Conservation (phyloP, 2,329 filamentous ascomycete species). For the Alternaria burnsii region DNA sequence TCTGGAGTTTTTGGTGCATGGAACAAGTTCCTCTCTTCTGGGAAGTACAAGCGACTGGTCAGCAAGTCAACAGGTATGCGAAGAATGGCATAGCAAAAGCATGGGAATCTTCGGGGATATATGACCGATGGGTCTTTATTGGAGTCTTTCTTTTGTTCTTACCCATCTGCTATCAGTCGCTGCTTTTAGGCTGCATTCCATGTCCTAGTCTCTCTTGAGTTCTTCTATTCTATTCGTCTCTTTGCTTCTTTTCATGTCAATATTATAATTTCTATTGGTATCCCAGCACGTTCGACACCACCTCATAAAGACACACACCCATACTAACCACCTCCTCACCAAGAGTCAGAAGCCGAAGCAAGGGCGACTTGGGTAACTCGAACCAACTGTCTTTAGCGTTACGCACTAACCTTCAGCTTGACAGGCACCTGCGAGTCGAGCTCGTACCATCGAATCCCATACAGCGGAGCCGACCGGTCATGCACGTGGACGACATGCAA, state of each 20-base stretch:
- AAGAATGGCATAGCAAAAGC: background rate
- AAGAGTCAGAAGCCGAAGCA: background rate
- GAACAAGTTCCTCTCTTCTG: conserved; percentile 4
- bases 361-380: background rate
- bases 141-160: background rate
- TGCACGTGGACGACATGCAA: background rate
- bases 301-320: background rate
- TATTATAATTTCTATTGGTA: conserved; percentile 1
- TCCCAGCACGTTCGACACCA: background rate
- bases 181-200: background rate
- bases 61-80: background rate
- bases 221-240: background rate
- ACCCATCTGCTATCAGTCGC: background rate
- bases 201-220: background rate
- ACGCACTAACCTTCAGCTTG: background rate
- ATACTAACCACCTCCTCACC: background rate
- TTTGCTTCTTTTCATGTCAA: conserved; percentile 4
- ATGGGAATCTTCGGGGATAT: background rate
- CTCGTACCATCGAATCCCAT: conserved; percentile 10
- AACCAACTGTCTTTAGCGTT: background rate
- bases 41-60: conserved; percentile 6
- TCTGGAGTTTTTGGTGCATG: conserved; percentile 4
- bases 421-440: background rate
- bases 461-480: conserved; percentile 9
- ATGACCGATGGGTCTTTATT: background rate